Evolutionary conservation across 2,329 filamentous ascomycete species (phyloP), one percentile per base, ranked within the genome.

Genomic region (Aspergillus sp.): DNA sequence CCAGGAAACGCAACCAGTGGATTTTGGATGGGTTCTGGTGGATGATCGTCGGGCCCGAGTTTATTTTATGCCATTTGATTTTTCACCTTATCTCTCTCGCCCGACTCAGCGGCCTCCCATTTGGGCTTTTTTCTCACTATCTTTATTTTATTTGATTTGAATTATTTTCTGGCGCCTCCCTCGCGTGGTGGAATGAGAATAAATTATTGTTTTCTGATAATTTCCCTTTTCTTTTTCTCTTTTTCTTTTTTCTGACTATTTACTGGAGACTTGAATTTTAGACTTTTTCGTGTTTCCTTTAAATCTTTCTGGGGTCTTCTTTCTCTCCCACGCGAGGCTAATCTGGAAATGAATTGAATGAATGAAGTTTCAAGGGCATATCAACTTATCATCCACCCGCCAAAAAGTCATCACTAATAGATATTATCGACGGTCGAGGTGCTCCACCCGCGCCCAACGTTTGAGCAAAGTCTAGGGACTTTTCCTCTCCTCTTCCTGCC

Each of bases 61-160:
- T 64, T 58, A 60, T 61, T 64, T 62, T 62, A 62, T 62, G 53
- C 58, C 17, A 60, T 62, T 62, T 57, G 54, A 60, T 62, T 62
- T 63, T 58, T 62, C 57, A 63, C 23, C 39, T 59, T 44, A 44
- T 44, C 42, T 42, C 58, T 55, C 58, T 55, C 54, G 60, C 54
- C 32, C 50, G 36, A 54, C 58, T 58, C 55, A 27, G 53, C 54
- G 38, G 36, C 51, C 32, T 39, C 15, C 49, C 27, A 32, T 39
- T 39, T 42, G 13, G 11, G 32, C 3, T 39, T 57, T 54, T 56
- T 23, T 36, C 52, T 54, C 27, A 19, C 15, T 53, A 49, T 59
- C 11, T 49, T 50, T 49, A 23, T 59, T 19, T 48, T 49, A 48
- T 54, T 8, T 41, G 27, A 30, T 59, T 48, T 56, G n/a, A 15